These are phyloP conservation scores for Pseudisothecium myosuroides DNA, from an alignment of 225 moss, liverwort and hornwort species.

Conservation along the genomic window DNA sequence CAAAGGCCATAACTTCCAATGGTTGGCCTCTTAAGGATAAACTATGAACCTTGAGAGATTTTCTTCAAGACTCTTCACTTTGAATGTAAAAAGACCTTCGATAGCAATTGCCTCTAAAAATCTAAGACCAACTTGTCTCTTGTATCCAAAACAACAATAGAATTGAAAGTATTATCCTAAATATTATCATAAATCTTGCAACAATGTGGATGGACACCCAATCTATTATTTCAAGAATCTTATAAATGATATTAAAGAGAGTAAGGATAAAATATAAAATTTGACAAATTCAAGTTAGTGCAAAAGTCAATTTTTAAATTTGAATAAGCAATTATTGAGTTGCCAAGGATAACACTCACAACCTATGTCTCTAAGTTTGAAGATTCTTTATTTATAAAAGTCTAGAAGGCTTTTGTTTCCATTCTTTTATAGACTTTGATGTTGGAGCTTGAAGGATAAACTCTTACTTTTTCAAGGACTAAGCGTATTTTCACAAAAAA, in stretches of 20 bases:
- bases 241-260: neutral
- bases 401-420: neutral
- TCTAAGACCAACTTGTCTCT: neutral
- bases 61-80: neutral
- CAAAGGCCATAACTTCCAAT: neutral
- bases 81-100: neutral
- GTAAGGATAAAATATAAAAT: neutral
- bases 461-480: accelerated
- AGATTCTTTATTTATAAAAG: neutral
- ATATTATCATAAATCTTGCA: accelerated
- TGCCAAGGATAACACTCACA: neutral
- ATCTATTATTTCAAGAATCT: neutral
- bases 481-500: accelerated
- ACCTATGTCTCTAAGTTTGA: neutral
- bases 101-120: accelerated
- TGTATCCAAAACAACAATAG: neutral
- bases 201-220: neutral
- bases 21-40: neutral
- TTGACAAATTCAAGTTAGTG: neutral
- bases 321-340: neutral
- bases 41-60: neutral
- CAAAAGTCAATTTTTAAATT: neutral
- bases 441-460: neutral
- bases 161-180: neutral
- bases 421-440: neutral